Evolutionary conservation across 2,329 filamentous ascomycete genomes (phyloP).

Genomic region (Fusarium ambrosium): DNA sequence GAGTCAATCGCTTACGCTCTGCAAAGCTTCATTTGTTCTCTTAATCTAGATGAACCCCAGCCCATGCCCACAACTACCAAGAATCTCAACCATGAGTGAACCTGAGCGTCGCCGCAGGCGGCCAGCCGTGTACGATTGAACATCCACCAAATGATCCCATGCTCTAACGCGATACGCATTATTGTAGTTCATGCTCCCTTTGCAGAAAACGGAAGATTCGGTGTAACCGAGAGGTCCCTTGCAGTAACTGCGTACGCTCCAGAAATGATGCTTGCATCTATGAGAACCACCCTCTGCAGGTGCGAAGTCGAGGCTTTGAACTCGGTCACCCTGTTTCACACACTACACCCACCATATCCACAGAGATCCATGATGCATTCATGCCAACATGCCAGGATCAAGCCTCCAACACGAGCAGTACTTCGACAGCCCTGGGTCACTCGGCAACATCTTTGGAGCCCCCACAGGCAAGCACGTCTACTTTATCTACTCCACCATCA

Average conservation of each 20-base stretch:
- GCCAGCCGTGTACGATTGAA: conserved; percentile 45
- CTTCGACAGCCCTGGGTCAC: background rate
- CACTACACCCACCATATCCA: background rate
- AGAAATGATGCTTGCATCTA: conserved; percentile 53
- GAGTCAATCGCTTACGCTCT: background rate
- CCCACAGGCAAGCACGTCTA: conserved; percentile 14
- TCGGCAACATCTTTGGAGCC: background rate
- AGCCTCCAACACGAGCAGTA: background rate
- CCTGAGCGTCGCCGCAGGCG: conserved; percentile 46
- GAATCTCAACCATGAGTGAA: conserved; percentile 24
- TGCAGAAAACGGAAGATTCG: conserved; percentile 60
- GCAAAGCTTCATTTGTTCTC: background rate
- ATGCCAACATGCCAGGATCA: background rate
- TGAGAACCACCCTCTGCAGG: conserved; percentile 34
- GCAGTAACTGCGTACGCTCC: conserved; percentile 58
- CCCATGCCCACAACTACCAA: background rate
- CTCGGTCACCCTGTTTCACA: background rate
- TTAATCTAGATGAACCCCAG: background rate
- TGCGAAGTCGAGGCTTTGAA: background rate
- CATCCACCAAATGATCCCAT: no score
- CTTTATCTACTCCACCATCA: conserved; percentile 7
- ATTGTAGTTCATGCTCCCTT: conserved; percentile 55
- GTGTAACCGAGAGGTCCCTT: conserved; percentile 58
- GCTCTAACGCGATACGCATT: background rate
- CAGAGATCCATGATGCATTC: background rate